Evolutionary conservation across 2,329 filamentous ascomycete species (phyloP), one percentile per base, ranked within the genome.

Genomic region (Lachnellula occidentalis): DNA sequence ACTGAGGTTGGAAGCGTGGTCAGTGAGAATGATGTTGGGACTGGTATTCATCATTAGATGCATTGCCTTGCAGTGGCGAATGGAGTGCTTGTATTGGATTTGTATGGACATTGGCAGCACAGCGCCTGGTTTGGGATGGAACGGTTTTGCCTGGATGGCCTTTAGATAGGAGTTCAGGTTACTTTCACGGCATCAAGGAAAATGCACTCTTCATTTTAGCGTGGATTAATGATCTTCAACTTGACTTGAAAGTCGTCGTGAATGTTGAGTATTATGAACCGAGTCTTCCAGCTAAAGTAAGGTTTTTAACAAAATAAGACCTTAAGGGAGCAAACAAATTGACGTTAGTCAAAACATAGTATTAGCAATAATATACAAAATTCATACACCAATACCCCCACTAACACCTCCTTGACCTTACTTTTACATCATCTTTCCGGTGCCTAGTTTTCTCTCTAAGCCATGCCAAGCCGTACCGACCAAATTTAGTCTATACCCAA

Each of bases 1-100:
- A 83, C 80, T 6, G 83, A 86, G 65, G 76, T 86, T 14, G 83
- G 81, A 56, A 86, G 82, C 58, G 76, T 82, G 12, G 71, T 84
- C 24, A 85, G 81, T 65, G 66, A 69, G 47, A 64, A 66, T 54
- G 67, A 69, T 61, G 55, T 61, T 54, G 63, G 50, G 27, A 19
- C 43, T 48, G 55, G 57, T 24, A 42, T 63, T 17, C 61, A 63
- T 39, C 60, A 64, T 58, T 67, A 65, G 55, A 62, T 58, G 6
- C 19, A 52, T 6, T 54, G 39, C 21, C 34, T 48, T 39, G 36
- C 34, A 46, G 15, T 48, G 56, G 50, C 49, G 46, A 48, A 48
- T 34, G 42, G 51, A 46, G 21, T 46, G 43, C 21, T 27, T 22
- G 43, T 34, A 17, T 14, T 31, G 11, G 14, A 31, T n/a, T 24